Base-by-base conservation (phyloP, 495 filamentous ascomycete species). In the Annulohypoxylon maeteangense region DNA sequence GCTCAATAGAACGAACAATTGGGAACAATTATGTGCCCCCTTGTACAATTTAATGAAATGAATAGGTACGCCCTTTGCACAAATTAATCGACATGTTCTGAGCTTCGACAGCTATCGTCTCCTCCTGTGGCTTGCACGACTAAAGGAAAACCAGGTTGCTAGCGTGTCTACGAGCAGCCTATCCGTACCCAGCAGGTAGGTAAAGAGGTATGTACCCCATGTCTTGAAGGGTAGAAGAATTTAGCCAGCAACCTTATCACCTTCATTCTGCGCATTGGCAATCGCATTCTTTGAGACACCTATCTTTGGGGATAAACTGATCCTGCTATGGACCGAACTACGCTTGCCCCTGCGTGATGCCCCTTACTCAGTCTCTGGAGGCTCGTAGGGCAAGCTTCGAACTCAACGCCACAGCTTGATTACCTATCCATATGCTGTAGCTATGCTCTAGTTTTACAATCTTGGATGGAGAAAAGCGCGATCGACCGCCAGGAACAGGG, bases 201-300 rank as follows among this genome's bases (percentile, higher is more conserved):
- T 16, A 14, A 51, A 29, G n/a, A n/a, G n/a, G 18, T 44, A 64
- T 59, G 57, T 60, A 68, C 38, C 25, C 44, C 40, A 27, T n/a
- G 44, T 50, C 51, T 51, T 29, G 42, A 51, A 40, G 48, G 20
- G 20, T 29, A 18, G 29, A 18, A 51, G 34, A 53, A 42, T 57
- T 54, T 34, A 27, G 16, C 50, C 16, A 14, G 57, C 44, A 36
- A 55, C 29, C 42, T 64, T 18, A 53, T 22, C 18, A 40, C 38
- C 62, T 23, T 59, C 36, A 40, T 18, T 71, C 66, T 55, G 50
- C 31, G 31, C 50, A 14, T 56, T 53, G 48, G 22, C 31, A 55
- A 65, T 59, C 60, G 55, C 27, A 68, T 68, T 72, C 60, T 62
- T 67, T 73, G 45, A 73, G 61, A 73, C 70, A 73, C 36, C 65